A percentile compares a stretch with the other conserved stretches of the same genome.
These are phyloP conservation scores for Astrothelium subdiscretum DNA, from an alignment of 495 filamentous ascomycete genomes.

Conservation along the genomic window DNA sequence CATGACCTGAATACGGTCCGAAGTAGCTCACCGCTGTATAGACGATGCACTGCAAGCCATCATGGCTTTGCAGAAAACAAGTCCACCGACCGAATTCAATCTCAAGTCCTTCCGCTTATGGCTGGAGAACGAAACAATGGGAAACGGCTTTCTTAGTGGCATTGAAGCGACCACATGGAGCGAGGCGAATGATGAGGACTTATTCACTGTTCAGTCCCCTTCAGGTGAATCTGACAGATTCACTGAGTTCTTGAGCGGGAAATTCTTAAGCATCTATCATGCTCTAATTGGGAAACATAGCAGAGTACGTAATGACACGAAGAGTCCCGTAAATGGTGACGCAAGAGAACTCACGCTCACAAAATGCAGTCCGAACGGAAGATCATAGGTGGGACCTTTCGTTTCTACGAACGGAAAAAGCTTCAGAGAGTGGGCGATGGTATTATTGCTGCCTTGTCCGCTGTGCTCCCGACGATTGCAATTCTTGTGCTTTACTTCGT, in stretches of 20 bases:
- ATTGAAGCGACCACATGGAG: background rate
- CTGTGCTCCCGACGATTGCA: background rate
- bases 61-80: too few relatives aligned
- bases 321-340: too few relatives aligned
- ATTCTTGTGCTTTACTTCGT: constrained; percentile 7
- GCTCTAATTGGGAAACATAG: too few relatives aligned
- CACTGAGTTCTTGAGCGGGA: background rate
- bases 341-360: too few relatives aligned
- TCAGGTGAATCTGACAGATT: background rate
- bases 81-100: background rate
- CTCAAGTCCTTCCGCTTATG: background rate
- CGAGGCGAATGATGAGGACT: background rate
- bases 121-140: background rate
- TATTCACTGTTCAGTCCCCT: background rate
- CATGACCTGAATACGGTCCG: too few relatives aligned
- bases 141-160: background rate
- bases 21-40: too few relatives aligned
- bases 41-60: too few relatives aligned
- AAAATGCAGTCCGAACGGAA: too few relatives aligned
- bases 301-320: too few relatives aligned
- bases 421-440: background rate
- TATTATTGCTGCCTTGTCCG: background rate
- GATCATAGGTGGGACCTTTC: too few relatives aligned
- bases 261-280: background rate
- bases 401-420: background rate